phyloP scores from a whole-genome alignment of 1,139 yeast species.

The Lodderomyces beijingensis region DNA sequence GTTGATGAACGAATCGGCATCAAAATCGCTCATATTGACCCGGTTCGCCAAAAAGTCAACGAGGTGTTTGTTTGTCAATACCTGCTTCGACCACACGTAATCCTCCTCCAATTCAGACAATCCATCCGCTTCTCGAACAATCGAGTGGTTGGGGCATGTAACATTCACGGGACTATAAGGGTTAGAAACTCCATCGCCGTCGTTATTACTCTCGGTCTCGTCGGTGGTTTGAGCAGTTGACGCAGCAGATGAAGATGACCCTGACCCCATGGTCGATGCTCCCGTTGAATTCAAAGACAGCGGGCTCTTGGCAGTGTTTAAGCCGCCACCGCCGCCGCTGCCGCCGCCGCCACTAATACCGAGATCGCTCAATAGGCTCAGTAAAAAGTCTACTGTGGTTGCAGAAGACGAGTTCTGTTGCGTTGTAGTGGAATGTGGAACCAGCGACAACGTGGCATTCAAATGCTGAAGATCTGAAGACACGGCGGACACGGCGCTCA shows the following conservation, averaged over 20 bases:
- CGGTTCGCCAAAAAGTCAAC: conserved; percentile 27
- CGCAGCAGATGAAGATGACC: neutral
- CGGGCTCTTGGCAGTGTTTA: no score
- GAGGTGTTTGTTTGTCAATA: conserved; percentile 28
- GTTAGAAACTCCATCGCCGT: conserved; percentile 11
- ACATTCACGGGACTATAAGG: conserved; percentile 26
- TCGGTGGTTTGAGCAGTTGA: conserved; percentile 6
- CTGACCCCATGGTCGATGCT: neutral
- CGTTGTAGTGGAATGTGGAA: no score
- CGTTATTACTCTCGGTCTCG: conserved; percentile 7
- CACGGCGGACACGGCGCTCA: no score
- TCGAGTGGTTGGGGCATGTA: conserved; percentile 20
- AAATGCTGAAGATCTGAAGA: conserved; percentile 2
- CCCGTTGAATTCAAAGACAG: neutral
- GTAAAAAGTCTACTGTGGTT: no score
- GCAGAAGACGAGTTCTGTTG: no score
- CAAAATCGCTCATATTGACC: conserved; percentile 32
- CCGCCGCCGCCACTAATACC: no score
- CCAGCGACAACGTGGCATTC: no score
- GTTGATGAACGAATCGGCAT: conserved; percentile 28
- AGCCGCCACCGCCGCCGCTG: conserved; percentile 1
- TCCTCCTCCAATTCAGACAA: conserved; percentile 24
- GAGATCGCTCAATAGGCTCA: no score
- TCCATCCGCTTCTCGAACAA: conserved; percentile 26
- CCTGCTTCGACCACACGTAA: conserved; percentile 22